Evolutionary conservation across 2,329 filamentous ascomycete genomes (phyloP).

Genomic region (Metarhizium robertsii): DNA sequence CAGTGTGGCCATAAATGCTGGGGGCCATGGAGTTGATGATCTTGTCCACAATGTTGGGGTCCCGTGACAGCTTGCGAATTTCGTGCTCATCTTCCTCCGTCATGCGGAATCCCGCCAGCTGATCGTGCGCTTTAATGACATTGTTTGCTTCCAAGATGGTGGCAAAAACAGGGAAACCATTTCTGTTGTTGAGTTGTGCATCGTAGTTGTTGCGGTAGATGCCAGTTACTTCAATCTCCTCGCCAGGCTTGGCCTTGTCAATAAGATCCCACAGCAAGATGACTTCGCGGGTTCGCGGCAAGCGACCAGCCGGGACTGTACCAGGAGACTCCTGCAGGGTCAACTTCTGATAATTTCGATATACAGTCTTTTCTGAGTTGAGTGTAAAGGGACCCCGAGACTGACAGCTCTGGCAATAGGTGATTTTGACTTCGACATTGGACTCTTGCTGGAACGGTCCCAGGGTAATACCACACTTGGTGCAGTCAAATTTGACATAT

Average conservation of each 20-base stretch:
- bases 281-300: conserved; percentile 88
- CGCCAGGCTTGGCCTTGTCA: conserved; percentile 90
- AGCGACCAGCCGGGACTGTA: conserved; percentile 88
- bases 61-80: conserved; percentile 79
- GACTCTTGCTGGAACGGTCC: conserved; percentile 97
- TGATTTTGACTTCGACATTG: conserved; percentile 90
- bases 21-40: conserved; percentile 89
- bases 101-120: conserved; percentile 90
- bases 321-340: conserved; percentile 96
- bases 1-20: conserved; percentile 92
- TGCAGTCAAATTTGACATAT: conserved; percentile 97
- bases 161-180: conserved; percentile 96
- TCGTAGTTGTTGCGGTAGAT: conserved; percentile 99
- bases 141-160: conserved; percentile 98
- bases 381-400: conserved; percentile 89
- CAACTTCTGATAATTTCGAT: conserved; percentile 97
- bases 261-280: conserved; percentile 96
- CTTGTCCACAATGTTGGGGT: conserved; percentile 87
- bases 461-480: conserved; percentile 82
- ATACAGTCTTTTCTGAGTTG: conserved; percentile 96
- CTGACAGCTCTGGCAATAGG: conserved; percentile 94
- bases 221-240: conserved; percentile 94
- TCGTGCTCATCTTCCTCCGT: conserved; percentile 91
- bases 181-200: conserved; percentile 94
- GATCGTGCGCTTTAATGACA: conserved; percentile 92